Base-by-base conservation (phyloP, 306 rosid genomes). In the Datisca glomerata region DNA sequence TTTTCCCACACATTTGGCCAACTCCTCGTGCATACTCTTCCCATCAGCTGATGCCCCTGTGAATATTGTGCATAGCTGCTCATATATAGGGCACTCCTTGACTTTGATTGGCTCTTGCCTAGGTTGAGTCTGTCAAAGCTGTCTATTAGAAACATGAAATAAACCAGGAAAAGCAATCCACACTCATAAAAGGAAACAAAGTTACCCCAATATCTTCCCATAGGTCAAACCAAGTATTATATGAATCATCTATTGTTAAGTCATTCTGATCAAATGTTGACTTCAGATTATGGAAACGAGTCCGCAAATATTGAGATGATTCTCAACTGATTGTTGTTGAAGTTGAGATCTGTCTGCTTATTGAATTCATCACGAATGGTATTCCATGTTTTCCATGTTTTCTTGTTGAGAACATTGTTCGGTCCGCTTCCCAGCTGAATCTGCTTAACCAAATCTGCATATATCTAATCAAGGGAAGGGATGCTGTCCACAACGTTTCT, bases 351-450 rank as follows among this genome's bases (percentile, higher is more conserved):
- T 2, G 96, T 80, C 63, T 71, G 65, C 68, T 53, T 63, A 19
- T 85, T 85, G 41, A 77, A 77, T 55, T 85, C 93, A 34, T 77
- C 89, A 6, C 96, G 85, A 49, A 80, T 80, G 56, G 44, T 64
- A 56, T 72, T 85, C 89, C 96, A 77, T 2, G 96, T n/a, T n/a
- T n/a, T n/a, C n/a, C n/a, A n/a, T n/a, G n/a, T 77, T 54, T 85
- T 85, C 71, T 85, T 80, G 68, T 80, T 93, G 25, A 85, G 74
- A 57, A 74, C 68, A 49, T 77, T 76, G 67, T 85, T 85, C 18
- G 81, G 89, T 44, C 89, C 64, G 49, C 68, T 84, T 41, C 93
- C 89, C 20, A 75, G 55, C 40, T 80, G 96, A 64, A 80, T 85
- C 55, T 85, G 93, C 72, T 78, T 69, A 21, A 74, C 77, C 77